Conservation (phyloP, 2,329 filamentous ascomycete species). For the Fusarium sp. region DNA sequence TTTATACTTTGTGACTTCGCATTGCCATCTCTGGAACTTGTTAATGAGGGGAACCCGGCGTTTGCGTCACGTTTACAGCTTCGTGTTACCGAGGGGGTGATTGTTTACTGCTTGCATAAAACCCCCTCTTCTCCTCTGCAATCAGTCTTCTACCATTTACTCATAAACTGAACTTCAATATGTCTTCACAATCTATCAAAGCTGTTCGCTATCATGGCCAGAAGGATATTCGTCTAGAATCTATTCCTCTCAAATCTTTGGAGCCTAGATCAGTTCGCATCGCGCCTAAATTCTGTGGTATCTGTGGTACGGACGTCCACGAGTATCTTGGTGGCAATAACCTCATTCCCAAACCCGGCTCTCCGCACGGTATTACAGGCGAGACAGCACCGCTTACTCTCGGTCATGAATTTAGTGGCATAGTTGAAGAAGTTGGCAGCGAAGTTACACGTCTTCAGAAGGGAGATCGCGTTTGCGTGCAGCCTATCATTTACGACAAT, state of each 20-base stretch:
- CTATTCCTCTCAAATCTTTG: not conserved
- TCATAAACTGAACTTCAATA: not conserved
- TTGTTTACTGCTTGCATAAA: not conserved
- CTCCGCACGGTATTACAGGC: slow-evolving; percentile 17
- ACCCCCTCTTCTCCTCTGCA: not conserved
- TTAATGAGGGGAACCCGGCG: slow-evolving; percentile 8
- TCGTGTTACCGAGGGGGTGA: not conserved
- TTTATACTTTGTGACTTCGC: slow-evolving; percentile 22
- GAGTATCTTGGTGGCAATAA: slow-evolving; percentile 27
- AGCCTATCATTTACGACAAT: slow-evolving; percentile 23
- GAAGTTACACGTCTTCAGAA: slow-evolving; percentile 3
- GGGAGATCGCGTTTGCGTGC: slow-evolving; percentile 20
- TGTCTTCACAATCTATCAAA: not conserved
- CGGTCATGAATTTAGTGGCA: slow-evolving; percentile 19
- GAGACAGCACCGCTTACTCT: slow-evolving; percentile 25
- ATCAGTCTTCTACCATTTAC: not conserved
- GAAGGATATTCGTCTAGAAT: slow-evolving; percentile 12
- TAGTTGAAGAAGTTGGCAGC: slow-evolving; percentile 18
- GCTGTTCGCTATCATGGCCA: slow-evolving; percentile 20
- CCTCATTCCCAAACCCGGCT: slow-evolving; percentile 20
- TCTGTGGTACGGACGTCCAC: slow-evolving; percentile 23
- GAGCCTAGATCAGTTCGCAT: slow-evolving; percentile 10
- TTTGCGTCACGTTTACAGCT: slow-evolving; percentile 10
- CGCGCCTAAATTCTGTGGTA: slow-evolving; percentile 5
- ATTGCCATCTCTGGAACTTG: slow-evolving; percentile 20